Base-by-base conservation (phyloP, 306 rosid genomes). In the Vigna hirtella region DNA sequence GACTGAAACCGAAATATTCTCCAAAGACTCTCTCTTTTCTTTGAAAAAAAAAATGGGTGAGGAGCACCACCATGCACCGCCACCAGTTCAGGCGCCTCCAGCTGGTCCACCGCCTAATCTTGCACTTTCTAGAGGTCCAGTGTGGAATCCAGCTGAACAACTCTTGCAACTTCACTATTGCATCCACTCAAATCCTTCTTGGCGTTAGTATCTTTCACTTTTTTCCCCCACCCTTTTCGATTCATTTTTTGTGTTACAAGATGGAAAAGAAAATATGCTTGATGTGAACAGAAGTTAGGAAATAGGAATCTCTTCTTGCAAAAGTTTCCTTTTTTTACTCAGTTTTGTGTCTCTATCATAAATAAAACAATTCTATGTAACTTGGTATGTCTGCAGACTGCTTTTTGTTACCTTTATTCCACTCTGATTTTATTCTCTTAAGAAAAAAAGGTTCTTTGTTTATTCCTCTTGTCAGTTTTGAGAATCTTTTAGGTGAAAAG, bases 131-230 rank as follows among this genome's bases (percentile, higher is more conserved):
- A 88, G 72, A 70, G 98, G 99, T 1, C 96, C 99, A 69, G 70
- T 53, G 74, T 95, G 92, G 93, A 24, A 82, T 79, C 99, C 98
- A 1, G 79, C 92, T 32, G 98, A 91, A 82, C 99, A 95, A 45
- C 91, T 95, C 66, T 89, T 65, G 6, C 98, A 95, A 48, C 91
- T 95, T 61, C 83, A 93, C 65, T 95, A 86, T 74, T 95, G 99
- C 96, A 95, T 95, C 93, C 93, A 90, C 52, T 95, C 99, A 45
- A 95, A 95, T 79, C 99, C 99, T 79, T 79, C 96, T 24, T 95
- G 98, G 99, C 97, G 99, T 95, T 64, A 93, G 97, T 92, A 40
- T 82, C 83, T 65, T 16, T 64, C 74, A 20, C 58, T 28, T 12
- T 57, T 77, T 72, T 2, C 0, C 5, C 18, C 18, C 18, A 5